These are phyloP conservation scores for Fusarium oligoseptatum DNA, from an alignment of 2,329 filamentous ascomycete genomes.

Conservation along the genomic window DNA sequence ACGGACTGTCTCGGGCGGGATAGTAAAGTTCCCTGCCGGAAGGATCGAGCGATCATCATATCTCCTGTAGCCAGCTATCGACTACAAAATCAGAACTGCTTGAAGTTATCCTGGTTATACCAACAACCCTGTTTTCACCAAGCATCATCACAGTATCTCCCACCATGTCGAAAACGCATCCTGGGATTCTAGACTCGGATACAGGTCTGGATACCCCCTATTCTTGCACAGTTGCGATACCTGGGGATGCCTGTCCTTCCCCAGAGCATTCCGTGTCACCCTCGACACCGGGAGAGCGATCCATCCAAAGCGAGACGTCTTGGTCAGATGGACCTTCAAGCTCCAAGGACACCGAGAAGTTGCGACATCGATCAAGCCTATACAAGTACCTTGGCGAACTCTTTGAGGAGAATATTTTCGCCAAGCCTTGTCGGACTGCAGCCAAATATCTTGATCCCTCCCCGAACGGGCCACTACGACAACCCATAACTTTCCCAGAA, in stretches of 20 bases:
- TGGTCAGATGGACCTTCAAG: not conserved
- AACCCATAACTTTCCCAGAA: constrained; percentile 46
- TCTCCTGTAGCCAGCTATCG: not conserved
- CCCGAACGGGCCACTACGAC: not conserved
- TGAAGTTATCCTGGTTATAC: not conserved
- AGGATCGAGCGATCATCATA: not conserved
- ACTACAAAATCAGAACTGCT: not conserved
- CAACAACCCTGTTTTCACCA: not conserved
- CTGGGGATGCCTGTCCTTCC: not conserved
- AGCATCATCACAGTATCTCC: not conserved
- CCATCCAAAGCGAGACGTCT: not conserved
- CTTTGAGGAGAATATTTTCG: constrained; percentile 11
- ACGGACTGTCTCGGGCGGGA: not conserved
- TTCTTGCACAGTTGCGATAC: not conserved
- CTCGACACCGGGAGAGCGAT: not conserved
- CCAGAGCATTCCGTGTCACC: not conserved
- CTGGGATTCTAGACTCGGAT: not conserved
- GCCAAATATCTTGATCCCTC: not conserved
- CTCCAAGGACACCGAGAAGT: not conserved
- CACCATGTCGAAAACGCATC: not conserved
- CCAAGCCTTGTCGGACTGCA: constrained; percentile 3
- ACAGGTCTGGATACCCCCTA: not conserved
- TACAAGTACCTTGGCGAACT: not conserved
- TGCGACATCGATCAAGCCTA: not conserved
- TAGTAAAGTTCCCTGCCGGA: not conserved